These are phyloP conservation scores for Vaccinium darrowii DNA, from an alignment of 148 eudicot species.

Conservation along the genomic window DNA sequence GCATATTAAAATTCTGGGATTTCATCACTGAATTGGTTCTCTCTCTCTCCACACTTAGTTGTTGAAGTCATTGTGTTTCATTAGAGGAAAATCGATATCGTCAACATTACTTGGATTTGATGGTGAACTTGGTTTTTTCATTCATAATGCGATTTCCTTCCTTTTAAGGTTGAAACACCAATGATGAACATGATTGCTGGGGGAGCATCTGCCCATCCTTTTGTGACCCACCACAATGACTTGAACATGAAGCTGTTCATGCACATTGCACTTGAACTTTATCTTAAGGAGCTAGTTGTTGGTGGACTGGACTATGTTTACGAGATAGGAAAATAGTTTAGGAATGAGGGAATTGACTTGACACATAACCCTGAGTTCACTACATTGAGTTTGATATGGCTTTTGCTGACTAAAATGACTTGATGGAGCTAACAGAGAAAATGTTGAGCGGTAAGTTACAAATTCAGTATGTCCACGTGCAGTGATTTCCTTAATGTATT, in stretches of 20 bases:
- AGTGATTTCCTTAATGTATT: not conserved
- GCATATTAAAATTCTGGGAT: no score
- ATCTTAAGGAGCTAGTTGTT: conserved; percentile 89
- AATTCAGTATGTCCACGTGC: conserved; percentile 4
- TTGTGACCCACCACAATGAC: conserved; percentile 93
- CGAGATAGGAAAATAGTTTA: conserved; percentile 93
- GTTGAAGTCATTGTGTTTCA: not conserved
- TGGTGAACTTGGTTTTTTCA: conserved; percentile 57
- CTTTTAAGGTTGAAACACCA: conserved; percentile 82
- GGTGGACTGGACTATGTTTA: conserved; percentile 94
- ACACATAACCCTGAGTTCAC: conserved; percentile 98
- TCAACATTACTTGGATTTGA: conserved; percentile 88
- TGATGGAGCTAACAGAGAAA: conserved; percentile 83
- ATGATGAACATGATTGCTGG: conserved; percentile 99
- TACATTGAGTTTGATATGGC: conserved; percentile 96
- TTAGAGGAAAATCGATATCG: conserved; percentile 88
- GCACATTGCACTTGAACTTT: conserved; percentile 97
- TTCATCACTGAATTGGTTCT: no score
- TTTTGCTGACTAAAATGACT: conserved; percentile 89
- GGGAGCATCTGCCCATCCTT: conserved; percentile 97
- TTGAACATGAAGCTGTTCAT: conserved; percentile 79
- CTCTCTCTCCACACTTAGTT: not conserved
- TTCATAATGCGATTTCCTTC: conserved; percentile 1
- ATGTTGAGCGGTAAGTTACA: conserved; percentile 75
- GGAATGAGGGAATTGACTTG: conserved; percentile 94